Evolutionary conservation across 129 eudicot genomes (phyloP).

Genomic region (Sambucus nigra): DNA sequence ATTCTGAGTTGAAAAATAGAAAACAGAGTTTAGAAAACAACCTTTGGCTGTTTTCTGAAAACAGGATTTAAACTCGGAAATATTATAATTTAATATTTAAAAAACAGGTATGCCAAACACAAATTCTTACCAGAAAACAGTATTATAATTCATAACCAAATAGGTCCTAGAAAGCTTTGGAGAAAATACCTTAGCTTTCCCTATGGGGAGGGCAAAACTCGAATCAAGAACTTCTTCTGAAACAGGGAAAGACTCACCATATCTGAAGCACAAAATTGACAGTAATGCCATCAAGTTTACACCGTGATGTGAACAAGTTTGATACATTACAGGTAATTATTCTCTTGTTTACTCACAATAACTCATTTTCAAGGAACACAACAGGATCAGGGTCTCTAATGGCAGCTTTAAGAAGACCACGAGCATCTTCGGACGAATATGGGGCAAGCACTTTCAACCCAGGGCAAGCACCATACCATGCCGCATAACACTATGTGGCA

Average conservation of each 20-base stretch:
- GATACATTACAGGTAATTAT: conserved; percentile 3
- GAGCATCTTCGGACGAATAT: conserved; percentile 71
- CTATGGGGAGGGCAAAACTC: conserved; percentile 55
- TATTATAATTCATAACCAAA: no score
- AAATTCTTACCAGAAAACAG: no score
- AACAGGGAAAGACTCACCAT: conserved; percentile 65
- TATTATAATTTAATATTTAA: no score
- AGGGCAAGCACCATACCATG: conserved; percentile 58
- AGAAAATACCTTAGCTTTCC: conserved; percentile 55
- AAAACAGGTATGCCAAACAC: no score
- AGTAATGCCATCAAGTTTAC: neutral
- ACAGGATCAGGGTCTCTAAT: conserved; percentile 72
- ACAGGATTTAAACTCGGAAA: no score
- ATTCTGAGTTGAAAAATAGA: no score
- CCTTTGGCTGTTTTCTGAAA: no score
- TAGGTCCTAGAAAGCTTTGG: neutral
- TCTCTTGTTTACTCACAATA: conserved; percentile 31
- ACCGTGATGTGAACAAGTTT: neutral
- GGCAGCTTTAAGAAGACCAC: conserved; percentile 72
- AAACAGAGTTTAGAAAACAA: no score
- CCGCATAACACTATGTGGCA: conserved; percentile 53
- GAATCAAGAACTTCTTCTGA: conserved; percentile 54
- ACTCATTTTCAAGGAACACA: conserved; percentile 60
- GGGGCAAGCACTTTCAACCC: conserved; percentile 62
- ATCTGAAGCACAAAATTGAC: conserved; percentile 20